phyloP scores from a whole-genome alignment of 2,329 filamentous ascomycete species.

The Venturia oleaginea region DNA sequence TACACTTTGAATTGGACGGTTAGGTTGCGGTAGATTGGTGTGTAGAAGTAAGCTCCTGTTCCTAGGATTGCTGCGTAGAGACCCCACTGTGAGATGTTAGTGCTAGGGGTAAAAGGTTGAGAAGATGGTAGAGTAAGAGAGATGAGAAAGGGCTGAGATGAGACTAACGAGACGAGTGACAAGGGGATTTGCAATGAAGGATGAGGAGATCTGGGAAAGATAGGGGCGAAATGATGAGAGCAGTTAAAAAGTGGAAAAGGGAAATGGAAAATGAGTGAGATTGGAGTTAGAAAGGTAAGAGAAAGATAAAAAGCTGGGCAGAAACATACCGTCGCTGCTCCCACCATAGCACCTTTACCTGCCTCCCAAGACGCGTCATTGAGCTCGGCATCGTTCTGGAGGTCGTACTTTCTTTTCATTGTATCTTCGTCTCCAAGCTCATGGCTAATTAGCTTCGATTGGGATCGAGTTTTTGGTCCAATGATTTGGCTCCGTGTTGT shows the following conservation, averaged over 20 bases:
- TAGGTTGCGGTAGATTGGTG: slow-evolving; percentile 62
- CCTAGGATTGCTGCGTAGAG: slow-evolving; percentile 53
- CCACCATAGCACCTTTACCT: slow-evolving; percentile 54
- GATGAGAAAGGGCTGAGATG: not conserved
- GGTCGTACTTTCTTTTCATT: slow-evolving; percentile 17
- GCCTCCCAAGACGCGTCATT: slow-evolving; percentile 64
- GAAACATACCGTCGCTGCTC: slow-evolving; percentile 52
- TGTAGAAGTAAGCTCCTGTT: slow-evolving; percentile 53
- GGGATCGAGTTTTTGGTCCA: slow-evolving; percentile 2
- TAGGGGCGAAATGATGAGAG: too few species aligned
- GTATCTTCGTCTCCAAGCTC: slow-evolving; percentile 42
- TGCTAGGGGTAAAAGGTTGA: not conserved
- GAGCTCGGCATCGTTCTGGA: slow-evolving; percentile 55
- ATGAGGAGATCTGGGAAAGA: slow-evolving; percentile 3
- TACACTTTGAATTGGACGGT: slow-evolving; percentile 74
- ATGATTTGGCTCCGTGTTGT: not conserved
- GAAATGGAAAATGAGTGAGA: not conserved
- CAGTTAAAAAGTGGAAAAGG: not conserved
- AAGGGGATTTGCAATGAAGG: too few species aligned
- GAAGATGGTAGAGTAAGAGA: not conserved
- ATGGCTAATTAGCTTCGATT: slow-evolving; percentile 21
- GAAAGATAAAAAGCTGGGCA: not conserved
- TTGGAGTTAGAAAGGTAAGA: too few species aligned
- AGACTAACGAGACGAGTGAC: too few species aligned
- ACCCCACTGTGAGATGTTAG: slow-evolving; percentile 49